A percentile compares a stretch with the other conserved stretches of the same genome.
Conservation (phyloP, 2,329 filamentous ascomycete genomes). For the Colletotrichum shisoi region DNA sequence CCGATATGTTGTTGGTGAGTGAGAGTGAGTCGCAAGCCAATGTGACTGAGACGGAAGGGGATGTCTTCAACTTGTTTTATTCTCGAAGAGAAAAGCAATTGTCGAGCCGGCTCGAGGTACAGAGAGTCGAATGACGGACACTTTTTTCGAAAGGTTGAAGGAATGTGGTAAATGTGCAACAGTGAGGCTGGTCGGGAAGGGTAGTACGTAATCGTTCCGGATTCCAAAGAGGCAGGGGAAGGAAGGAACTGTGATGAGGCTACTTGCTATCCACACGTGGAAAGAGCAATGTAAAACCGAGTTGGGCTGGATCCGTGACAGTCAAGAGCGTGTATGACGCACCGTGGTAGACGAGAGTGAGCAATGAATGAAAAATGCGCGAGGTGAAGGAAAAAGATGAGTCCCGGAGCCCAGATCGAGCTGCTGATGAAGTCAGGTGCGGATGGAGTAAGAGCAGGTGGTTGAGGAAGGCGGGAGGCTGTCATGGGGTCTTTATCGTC, state of each 20-base stretch:
- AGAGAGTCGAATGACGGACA: conserved; percentile 25
- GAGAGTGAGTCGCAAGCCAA: conserved; percentile 37
- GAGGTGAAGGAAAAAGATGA: conserved; percentile 20
- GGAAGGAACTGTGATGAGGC: conserved; percentile 32
- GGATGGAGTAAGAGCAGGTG: conserved; percentile 27
- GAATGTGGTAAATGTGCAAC: conserved; percentile 35
- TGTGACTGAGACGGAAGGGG: conserved; percentile 31
- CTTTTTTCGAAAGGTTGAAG: conserved; percentile 21
- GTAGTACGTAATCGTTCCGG: conserved; percentile 31
- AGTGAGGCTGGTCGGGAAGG: conserved; percentile 34
- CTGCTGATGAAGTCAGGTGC: conserved; percentile 29
- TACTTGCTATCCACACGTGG: conserved; percentile 13
- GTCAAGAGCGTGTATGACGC: conserved; percentile 32
- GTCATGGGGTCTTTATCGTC: conserved; percentile 37
- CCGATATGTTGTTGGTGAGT: conserved; percentile 26
- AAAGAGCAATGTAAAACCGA: conserved; percentile 17
- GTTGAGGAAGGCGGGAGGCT: conserved; percentile 34
- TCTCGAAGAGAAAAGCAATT: conserved; percentile 5
- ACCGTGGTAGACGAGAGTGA: conserved; percentile 26
- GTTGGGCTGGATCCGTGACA: conserved; percentile 21
- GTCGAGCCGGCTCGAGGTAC: conserved; percentile 26
- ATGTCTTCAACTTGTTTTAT: conserved; percentile 28
- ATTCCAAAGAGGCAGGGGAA: conserved; percentile 35
- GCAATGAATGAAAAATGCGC: conserved; percentile 20
- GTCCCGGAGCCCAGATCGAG: conserved; percentile 26